These are phyloP conservation scores for Entomortierella chlamydospora DNA, from an alignment of 192 early-diverging fungal species.

Conservation along the genomic window DNA sequence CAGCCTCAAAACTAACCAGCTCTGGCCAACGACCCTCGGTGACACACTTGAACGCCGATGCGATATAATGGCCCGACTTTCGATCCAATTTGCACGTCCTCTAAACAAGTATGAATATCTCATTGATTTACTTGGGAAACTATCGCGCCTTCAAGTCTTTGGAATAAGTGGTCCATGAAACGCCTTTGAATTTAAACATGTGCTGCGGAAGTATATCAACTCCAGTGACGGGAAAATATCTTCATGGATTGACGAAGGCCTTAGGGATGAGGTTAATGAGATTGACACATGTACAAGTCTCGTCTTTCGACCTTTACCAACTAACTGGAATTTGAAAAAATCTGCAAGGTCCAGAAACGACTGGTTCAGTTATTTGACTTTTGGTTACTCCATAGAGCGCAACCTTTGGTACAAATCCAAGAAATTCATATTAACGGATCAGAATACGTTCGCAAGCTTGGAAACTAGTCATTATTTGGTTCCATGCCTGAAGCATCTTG, in stretches of 20 bases:
- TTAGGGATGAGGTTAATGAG: not conserved
- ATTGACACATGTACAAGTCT: not conserved
- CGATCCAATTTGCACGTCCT: not conserved
- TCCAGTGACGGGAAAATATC: not conserved
- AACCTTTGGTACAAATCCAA: not conserved
- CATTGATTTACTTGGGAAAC: constrained; percentile 14
- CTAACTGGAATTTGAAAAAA: not conserved
- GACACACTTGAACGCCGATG: not conserved
- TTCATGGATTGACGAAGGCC: not conserved
- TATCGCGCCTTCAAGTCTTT: not conserved
- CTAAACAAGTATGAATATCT: not conserved
- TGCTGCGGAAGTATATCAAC: not conserved
- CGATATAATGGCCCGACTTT: not conserved
- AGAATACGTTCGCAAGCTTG: not conserved
- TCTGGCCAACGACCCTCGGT: not conserved
- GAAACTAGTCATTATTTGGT: no score
- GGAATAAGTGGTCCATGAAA: not conserved
- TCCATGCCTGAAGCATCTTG: no score
- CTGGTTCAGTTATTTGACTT: not conserved
- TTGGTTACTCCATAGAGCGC: not conserved
- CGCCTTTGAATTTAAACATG: not conserved
- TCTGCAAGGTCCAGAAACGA: not conserved
- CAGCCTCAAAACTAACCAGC: not conserved
- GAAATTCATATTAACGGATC: not conserved
- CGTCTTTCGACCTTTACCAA: not conserved